Percentiles rank a stretch among this genome's conserved stretches.
Conservation (phyloP, 352 stramenopile genomes). For the Aphanomyces astaci region DNA sequence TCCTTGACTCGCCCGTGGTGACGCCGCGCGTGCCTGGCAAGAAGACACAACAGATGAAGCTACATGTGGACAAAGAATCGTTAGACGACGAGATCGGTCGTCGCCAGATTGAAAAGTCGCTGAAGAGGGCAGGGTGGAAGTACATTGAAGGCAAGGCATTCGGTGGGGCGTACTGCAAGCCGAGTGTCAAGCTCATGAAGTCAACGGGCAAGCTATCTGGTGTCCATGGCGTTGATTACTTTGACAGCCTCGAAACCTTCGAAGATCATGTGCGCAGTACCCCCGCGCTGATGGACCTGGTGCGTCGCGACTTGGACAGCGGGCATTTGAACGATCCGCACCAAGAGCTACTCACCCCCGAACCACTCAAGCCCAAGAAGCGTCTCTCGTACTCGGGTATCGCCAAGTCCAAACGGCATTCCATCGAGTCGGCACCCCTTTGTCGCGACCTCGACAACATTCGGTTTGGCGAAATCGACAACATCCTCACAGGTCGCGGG, state of each 20-base stretch:
- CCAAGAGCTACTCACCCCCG: neutral
- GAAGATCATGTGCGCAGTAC: neutral
- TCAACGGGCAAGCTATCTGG: neutral
- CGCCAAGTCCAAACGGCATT: neutral
- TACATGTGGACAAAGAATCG: neutral
- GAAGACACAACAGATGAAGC: neutral
- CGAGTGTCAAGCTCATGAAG: neutral
- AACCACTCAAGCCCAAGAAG: slow-evolving; percentile 1
- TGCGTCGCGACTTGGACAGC: neutral
- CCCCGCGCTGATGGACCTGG: neutral
- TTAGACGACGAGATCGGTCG: neutral
- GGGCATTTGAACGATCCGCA: neutral
- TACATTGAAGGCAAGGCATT: neutral
- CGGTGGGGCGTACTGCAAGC: neutral
- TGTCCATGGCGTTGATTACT: neutral
- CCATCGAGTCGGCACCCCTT: neutral
- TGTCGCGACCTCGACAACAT: neutral
- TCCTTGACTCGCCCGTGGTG: neutral
- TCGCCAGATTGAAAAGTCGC: neutral
- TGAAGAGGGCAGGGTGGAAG: neutral
- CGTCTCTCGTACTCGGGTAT: slow-evolving; percentile 7
- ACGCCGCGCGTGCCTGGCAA: neutral
- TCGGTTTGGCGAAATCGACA: slow-evolving; percentile 13
- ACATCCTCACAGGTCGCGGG: slow-evolving; percentile 4
- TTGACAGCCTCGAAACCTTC: neutral